Percentiles rank a stretch among this genome's conserved stretches.
phyloP scores from a whole-genome alignment of 106 monocot genomes.

The Dendrobium huoshanense region DNA sequence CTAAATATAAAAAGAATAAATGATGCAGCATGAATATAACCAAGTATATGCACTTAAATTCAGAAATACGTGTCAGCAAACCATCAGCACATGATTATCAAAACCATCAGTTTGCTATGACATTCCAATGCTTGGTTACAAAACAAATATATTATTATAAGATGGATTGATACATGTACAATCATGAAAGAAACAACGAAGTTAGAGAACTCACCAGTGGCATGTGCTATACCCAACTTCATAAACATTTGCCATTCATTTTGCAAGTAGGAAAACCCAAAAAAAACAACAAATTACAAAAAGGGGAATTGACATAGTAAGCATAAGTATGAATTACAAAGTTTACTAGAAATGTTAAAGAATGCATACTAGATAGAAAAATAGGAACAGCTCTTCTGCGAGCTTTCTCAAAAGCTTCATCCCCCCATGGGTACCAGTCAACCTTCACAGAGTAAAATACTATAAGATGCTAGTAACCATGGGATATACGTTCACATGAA shows the following conservation, averaged over 20 bases:
- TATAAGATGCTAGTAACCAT: not conserved
- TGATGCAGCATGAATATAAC: not conserved
- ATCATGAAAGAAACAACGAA: not conserved
- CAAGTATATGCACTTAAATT: not conserved
- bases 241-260: constrained; percentile 9
- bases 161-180: not conserved
- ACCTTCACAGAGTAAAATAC: constrained; percentile 47
- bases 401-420: constrained; percentile 84
- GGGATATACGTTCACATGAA: not conserved
- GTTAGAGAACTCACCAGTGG: constrained; percentile 65
- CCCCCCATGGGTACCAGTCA: constrained; percentile 98
- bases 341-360: not conserved
- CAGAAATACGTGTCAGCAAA: not conserved
- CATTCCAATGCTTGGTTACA: not conserved
- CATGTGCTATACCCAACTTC: constrained; percentile 99
- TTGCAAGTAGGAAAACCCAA: constrained; percentile 6
- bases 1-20: not conserved
- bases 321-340: not conserved
- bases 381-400: constrained; percentile 81
- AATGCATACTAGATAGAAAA: constrained; percentile 78
- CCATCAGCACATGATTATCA: not conserved
- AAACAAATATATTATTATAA: not conserved
- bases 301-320: not conserved
- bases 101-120: not conserved
- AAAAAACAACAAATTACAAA: constrained; percentile 3